Base-by-base conservation (phyloP, 116 monocot genomes). In the Dioscorea cayenensis region DNA sequence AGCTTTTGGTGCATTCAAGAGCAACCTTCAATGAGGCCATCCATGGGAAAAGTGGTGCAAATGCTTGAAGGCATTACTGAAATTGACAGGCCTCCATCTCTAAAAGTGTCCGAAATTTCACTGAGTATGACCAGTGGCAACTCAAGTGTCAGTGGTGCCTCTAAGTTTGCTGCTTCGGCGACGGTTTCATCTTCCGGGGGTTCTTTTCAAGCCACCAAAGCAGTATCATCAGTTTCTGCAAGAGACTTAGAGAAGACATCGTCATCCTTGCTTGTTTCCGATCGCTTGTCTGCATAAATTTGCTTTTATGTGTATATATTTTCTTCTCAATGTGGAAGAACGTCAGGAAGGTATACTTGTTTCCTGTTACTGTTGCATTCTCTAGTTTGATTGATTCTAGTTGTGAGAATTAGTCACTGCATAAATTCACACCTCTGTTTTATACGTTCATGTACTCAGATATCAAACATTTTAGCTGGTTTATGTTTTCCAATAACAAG, bases 1-100 rank as follows among this genome's bases (percentile, higher is more conserved):
- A 80, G 88, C 77, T 94, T 94, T 64, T 90, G 94, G 88, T 94
- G 94, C 80, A 88, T 88, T 62, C 94, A 90, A 25, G 94, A 94
- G 80, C 94, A 94, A 74, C 90, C 94, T 4, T 76, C 90, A 10
- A 81, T 77, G 74, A 76, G 94, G 78, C 94, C 94, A 6, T 79
- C 82, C 6, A 90, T 90, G 82, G 88, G 94, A 66, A 90, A 82
- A 65, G 94, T 90, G n/a, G 84, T 88, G 43, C 90, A 94, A 72
- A 94, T 88, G 88, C 68, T 94, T 61, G 94, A 94, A 74, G 94
- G 94, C 60, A 77, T 90, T 16, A 75, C 86, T 79, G 88, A 90
- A 36, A 80, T 90, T 9, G 85, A 84, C 62, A 79, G 67, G 72
- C 84, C 92, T 19, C 89, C 89, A 11, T 76, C 84, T 52, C 91